phyloP scores from a whole-genome alignment of 495 filamentous ascomycete species.

The Bathelium albidoporum region DNA sequence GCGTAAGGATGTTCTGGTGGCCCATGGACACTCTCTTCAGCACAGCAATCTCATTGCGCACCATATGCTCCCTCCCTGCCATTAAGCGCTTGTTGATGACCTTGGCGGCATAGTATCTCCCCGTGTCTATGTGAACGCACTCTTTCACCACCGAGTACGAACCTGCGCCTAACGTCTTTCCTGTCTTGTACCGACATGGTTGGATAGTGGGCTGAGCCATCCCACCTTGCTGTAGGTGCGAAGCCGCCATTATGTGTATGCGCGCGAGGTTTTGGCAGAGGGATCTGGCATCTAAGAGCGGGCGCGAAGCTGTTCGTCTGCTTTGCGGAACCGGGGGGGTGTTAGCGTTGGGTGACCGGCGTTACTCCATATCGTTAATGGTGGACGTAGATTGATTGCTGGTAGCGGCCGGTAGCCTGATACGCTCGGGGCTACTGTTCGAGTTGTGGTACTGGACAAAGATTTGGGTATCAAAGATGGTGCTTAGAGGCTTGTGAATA shows the following conservation, averaged over 20 bases:
- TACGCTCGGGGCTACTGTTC: not conserved
- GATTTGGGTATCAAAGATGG: not conserved
- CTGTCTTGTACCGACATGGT: slow-evolving; percentile 91
- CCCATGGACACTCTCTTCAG: slow-evolving; percentile 95
- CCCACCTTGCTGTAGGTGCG: not conserved
- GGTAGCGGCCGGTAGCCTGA: not conserved
- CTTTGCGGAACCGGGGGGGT: not conserved
- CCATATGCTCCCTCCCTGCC: slow-evolving; percentile 97
- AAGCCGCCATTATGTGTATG: not conserved
- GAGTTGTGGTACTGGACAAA: not conserved
- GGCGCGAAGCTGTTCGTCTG: not conserved
- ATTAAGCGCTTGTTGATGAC: slow-evolving; percentile 98
- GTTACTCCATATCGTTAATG: not conserved
- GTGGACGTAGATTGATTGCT: not conserved
- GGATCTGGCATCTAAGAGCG: not conserved
- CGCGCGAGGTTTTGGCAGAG: not conserved
- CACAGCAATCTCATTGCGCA: slow-evolving; percentile 96
- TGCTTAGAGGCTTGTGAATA: not conserved
- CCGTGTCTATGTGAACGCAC: slow-evolving; percentile 97
- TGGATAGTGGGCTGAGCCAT: slow-evolving; percentile 34
- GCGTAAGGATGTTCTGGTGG: slow-evolving; percentile 91
- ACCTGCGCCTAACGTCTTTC: slow-evolving; percentile 91
- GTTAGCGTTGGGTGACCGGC: not conserved
- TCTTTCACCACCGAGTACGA: slow-evolving; percentile 99
- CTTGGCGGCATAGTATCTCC: slow-evolving; percentile 96